phyloP scores from a whole-genome alignment of 2,329 filamentous ascomycete species.

The Zymoseptoria tritici region DNA sequence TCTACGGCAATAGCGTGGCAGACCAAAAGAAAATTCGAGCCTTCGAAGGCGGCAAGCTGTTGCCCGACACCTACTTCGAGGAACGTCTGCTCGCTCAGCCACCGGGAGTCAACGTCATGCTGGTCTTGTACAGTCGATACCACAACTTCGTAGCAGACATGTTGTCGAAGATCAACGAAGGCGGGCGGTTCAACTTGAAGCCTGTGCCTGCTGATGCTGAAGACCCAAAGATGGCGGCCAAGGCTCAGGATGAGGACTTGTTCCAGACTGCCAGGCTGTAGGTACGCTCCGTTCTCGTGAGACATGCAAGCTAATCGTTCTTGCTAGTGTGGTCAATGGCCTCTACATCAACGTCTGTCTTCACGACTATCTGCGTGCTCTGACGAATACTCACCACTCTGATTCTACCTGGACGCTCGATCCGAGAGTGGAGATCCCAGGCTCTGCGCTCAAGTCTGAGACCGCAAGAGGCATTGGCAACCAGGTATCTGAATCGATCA shows the following conservation, averaged over 20 bases:
- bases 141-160: slow-evolving; percentile 67
- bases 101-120: slow-evolving; percentile 60
- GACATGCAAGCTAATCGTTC: no score
- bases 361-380: slow-evolving; percentile 71
- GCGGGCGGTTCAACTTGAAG: slow-evolving; percentile 59
- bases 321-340: slow-evolving; percentile 52
- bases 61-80: slow-evolving; percentile 65
- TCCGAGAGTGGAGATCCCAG: slow-evolving; percentile 52
- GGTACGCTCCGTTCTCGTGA: no score
- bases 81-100: slow-evolving; percentile 63
- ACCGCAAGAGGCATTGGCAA: slow-evolving; percentile 51
- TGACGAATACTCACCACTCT: slow-evolving; percentile 62
- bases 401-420: slow-evolving; percentile 78
- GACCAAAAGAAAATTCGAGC: slow-evolving; percentile 49
- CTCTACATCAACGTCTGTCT: slow-evolving; percentile 74
- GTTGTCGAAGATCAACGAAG: slow-evolving; percentile 58
- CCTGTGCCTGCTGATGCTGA: slow-evolving; percentile 32
- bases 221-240: slow-evolving; percentile 51
- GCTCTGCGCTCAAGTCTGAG: slow-evolving; percentile 48
- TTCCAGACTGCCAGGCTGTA: slow-evolving; percentile 69
- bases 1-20: slow-evolving; percentile 56
- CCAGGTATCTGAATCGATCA: slow-evolving; percentile 18
- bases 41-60: slow-evolving; percentile 63
- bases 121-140: slow-evolving; percentile 74
- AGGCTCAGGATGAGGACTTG: slow-evolving; percentile 58